phyloP scores from a whole-genome alignment of 192 early-diverging fungal genomes.

The Chytriomyces confervae region DNA sequence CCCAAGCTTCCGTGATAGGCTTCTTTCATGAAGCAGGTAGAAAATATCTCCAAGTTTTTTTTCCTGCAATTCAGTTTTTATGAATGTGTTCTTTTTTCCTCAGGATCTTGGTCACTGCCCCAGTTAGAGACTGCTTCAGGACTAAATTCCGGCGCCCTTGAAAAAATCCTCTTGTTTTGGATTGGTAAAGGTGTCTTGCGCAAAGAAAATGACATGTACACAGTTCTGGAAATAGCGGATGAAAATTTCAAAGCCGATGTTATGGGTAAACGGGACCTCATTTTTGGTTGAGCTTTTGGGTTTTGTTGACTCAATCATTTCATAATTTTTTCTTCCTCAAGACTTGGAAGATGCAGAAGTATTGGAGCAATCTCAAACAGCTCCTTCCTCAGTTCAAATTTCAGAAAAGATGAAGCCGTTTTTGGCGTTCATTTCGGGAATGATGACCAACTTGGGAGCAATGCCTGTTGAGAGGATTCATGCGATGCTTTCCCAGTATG shows the following conservation, averaged over 20 bases:
- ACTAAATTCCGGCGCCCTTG: background rate
- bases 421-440: conserved; percentile 55
- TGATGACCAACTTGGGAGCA: conserved; percentile 64
- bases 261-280: too few relatives aligned
- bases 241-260: too few relatives aligned
- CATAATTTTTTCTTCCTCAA: too few relatives aligned
- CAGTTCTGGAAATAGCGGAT: too few relatives aligned
- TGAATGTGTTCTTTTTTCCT: background rate
- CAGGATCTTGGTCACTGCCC: background rate
- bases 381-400: too few relatives aligned
- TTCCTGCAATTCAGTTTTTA: background rate
- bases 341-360: too few relatives aligned
- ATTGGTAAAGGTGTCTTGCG: background rate
- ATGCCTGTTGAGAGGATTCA: conserved; percentile 60
- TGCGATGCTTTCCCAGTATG: conserved; percentile 58
- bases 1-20: conserved; percentile 61
- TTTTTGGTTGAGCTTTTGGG: too few relatives aligned
- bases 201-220: too few relatives aligned
- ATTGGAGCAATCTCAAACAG: too few relatives aligned
- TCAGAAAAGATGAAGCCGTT: conserved; percentile 14
- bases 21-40: conserved; percentile 19
- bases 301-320: too few relatives aligned
- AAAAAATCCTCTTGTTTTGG: conserved; percentile 16
- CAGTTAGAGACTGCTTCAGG: conserved; percentile 10
- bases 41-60: background rate